Evolutionary conservation across 345 rosid genomes (phyloP).

Genomic region (Acer saccharum): DNA sequence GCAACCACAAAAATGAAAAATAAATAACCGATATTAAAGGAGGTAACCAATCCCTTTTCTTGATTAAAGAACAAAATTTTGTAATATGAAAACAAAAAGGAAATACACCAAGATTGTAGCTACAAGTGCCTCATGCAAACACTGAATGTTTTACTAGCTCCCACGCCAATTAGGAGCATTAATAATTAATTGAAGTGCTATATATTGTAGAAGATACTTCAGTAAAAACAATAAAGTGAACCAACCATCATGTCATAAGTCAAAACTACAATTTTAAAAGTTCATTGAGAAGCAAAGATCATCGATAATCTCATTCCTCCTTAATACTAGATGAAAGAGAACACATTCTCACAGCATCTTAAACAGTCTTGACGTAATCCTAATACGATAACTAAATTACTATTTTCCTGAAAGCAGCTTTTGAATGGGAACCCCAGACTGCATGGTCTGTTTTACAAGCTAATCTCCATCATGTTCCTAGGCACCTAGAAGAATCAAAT

Average conservation of each 20-base stretch:
- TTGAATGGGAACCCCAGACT: slow-evolving; percentile 3
- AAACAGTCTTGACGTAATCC: neutral
- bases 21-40: neutral
- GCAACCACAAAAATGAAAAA: neutral
- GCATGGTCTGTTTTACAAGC: neutral
- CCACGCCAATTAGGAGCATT: neutral
- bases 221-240: neutral
- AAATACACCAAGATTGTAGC: neutral
- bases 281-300: neutral
- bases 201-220: neutral
- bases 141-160: neutral
- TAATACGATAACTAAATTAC: neutral
- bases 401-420: slow-evolving; percentile 1
- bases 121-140: neutral
- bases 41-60: neutral
- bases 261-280: neutral
- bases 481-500: slow-evolving; percentile 16
- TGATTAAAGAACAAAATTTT: neutral
- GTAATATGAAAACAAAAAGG: neutral
- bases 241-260: neutral
- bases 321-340: neutral
- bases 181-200: neutral
- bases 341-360: neutral
- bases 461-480: slow-evolving; percentile 13
- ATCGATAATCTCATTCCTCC: neutral